Conservation (phyloP, 352 stramenopile genomes). For the Phytopythium boreale region DNA sequence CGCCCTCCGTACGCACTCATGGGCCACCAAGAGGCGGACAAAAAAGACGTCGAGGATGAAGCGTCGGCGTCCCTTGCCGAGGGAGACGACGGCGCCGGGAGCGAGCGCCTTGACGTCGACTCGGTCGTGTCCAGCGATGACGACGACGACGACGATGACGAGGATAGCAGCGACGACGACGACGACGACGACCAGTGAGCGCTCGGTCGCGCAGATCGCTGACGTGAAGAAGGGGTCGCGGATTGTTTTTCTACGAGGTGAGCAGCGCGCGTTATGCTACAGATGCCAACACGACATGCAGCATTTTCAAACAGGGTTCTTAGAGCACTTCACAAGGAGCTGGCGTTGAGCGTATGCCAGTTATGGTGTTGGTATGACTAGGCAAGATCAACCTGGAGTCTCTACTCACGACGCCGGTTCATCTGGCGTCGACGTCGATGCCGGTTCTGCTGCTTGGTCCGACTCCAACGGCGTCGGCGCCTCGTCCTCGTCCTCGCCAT, state of each 20-base stretch:
- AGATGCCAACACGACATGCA: not conserved
- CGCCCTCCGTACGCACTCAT: constrained; percentile 82
- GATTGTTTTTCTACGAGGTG: constrained; percentile 5
- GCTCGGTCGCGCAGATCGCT: not conserved
- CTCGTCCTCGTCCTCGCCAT: constrained; percentile 5
- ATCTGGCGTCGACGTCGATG: not conserved
- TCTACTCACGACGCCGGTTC: not conserved
- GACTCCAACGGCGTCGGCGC: not conserved
- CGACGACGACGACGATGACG: constrained; percentile 24
- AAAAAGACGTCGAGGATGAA: constrained; percentile 30
- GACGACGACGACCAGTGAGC: constrained; percentile 12
- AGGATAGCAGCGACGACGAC: constrained; percentile 35
- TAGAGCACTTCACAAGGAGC: not conserved
- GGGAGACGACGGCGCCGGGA: constrained; percentile 43
- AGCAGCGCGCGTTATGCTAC: not conserved
- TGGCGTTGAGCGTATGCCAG: not conserved
- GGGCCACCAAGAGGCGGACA: constrained; percentile 64
- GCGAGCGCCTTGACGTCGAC: constrained; percentile 17
- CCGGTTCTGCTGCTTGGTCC: not conserved
- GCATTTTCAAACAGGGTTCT: constrained; percentile 1
- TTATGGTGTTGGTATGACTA: not conserved
- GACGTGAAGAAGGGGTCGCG: not conserved
- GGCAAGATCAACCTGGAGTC: not conserved
- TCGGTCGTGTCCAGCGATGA: constrained; percentile 13
- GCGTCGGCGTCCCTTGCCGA: constrained; percentile 23